Evolutionary conservation across 352 stramenopile species (phyloP).

Genomic region (Phytophthora kernoviae): DNA sequence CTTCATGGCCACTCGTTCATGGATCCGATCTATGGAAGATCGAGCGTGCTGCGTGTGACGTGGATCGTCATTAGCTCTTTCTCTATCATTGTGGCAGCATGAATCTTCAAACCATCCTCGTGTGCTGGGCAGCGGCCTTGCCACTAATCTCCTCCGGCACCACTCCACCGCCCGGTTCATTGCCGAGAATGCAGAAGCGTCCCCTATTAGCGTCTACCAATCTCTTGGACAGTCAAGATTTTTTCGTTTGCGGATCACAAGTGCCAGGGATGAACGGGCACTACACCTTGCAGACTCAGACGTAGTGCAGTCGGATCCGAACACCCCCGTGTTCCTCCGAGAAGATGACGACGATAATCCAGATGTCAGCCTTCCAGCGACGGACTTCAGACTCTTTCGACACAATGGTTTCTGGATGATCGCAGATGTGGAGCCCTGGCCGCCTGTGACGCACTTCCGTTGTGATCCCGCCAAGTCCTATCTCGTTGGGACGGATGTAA

Average conservation of each 20-base stretch:
- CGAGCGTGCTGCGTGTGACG: no score
- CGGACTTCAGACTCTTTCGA: constrained; percentile 62
- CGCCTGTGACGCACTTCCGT: constrained; percentile 60
- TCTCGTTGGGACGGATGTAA: constrained; percentile 26
- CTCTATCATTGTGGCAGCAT: constrained; percentile 6
- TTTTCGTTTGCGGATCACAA: constrained; percentile 61
- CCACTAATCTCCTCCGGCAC: constrained; percentile 1
- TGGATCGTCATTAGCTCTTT: no score
- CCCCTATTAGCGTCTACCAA: constrained; percentile 18
- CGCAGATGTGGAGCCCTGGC: constrained; percentile 57
- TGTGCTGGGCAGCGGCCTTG: background rate
- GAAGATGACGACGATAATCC: constrained; percentile 38
- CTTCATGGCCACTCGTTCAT: constrained; percentile 6
- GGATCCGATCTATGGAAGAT: constrained; percentile 17
- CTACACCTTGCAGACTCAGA: constrained; percentile 44
- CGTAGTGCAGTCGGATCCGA: constrained; percentile 32
- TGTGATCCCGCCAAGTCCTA: constrained; percentile 59
- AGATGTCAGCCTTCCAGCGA: background rate
- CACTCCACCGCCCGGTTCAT: constrained; percentile 4
- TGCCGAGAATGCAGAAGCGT: background rate
- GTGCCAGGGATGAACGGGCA: constrained; percentile 58
- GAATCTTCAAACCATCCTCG: constrained; percentile 5
- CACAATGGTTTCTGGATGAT: constrained; percentile 77
- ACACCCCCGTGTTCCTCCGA: constrained; percentile 50
- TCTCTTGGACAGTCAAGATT: constrained; percentile 35